A percentile compares a stretch with the other conserved stretches of the same genome.
These are phyloP conservation scores for Colletotrichum sp. DNA, from an alignment of 2,329 filamentous ascomycete genomes.

Conservation along the genomic window DNA sequence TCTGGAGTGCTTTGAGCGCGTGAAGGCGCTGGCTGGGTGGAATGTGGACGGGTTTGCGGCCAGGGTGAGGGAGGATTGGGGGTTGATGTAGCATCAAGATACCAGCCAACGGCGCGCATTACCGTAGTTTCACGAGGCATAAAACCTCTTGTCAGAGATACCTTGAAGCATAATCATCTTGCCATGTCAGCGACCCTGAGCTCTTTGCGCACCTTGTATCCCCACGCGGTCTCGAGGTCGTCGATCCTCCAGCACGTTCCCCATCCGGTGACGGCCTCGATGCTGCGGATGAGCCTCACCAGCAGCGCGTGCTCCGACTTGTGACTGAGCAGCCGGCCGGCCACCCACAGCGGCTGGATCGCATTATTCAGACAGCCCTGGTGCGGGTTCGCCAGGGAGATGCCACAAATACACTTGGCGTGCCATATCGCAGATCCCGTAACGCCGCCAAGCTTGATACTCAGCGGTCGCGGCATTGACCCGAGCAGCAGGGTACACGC, in stretches of 20 bases:
- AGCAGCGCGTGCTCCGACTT: constrained; percentile 43
- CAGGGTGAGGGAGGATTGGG: constrained; percentile 32
- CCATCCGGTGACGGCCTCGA: constrained; percentile 59
- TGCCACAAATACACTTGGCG: constrained; percentile 59
- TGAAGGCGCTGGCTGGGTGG: constrained; percentile 48
- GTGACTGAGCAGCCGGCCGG: constrained; percentile 59
- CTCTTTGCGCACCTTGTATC: constrained; percentile 33
- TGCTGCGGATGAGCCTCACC: constrained; percentile 49
- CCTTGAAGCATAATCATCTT: background rate
- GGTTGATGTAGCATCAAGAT: background rate
- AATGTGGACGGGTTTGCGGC: constrained; percentile 27
- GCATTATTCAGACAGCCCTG: constrained; percentile 62
- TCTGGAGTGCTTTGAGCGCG: constrained; percentile 39
- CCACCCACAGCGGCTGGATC: constrained; percentile 62
- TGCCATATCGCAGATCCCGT: constrained; percentile 56
- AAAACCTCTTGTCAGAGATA: background rate
- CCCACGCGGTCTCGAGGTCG: constrained; percentile 51
- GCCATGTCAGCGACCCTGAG: background rate
- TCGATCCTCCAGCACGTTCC: constrained; percentile 56
- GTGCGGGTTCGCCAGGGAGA: constrained; percentile 60
- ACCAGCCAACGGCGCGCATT: background rate
- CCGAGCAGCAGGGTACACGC: constrained; percentile 56
- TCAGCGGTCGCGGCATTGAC: constrained; percentile 37
- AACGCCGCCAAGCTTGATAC: constrained; percentile 25
- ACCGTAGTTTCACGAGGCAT: background rate